These are phyloP conservation scores for Blastobotrys ciferrii DNA, from an alignment of 1,139 yeast species.

Conservation along the genomic window DNA sequence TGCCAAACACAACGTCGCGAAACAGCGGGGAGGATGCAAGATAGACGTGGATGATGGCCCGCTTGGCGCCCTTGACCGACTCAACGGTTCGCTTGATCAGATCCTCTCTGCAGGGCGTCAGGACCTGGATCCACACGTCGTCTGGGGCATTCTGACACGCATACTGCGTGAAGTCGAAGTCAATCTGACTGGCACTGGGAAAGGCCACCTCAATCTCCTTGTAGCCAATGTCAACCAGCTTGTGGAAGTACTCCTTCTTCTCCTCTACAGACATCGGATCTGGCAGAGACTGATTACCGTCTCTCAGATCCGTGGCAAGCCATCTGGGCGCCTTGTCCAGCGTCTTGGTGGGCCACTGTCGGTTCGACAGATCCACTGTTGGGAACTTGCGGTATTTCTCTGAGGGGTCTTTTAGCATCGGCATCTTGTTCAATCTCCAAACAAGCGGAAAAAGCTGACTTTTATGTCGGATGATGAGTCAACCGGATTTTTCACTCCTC, in stretches of 20 bases:
- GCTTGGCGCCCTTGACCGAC: slow-evolving; percentile 81
- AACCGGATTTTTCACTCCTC: not conserved
- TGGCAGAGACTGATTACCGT: slow-evolving; percentile 95
- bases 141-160: slow-evolving; percentile 93
- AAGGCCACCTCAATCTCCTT: slow-evolving; percentile 96
- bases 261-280: slow-evolving; percentile 94
- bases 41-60: slow-evolving; percentile 86
- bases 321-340: slow-evolving; percentile 87
- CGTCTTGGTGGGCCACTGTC: slow-evolving; percentile 83
- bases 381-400: slow-evolving; percentile 70
- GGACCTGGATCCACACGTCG: slow-evolving; percentile 88
- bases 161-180: slow-evolving; percentile 90
- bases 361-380: slow-evolving; percentile 63
- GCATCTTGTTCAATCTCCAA: slow-evolving; percentile 22
- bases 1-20: slow-evolving; percentile 86
- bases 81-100: slow-evolving; percentile 87
- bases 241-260: slow-evolving; percentile 83
- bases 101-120: slow-evolving; percentile 90
- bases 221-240: slow-evolving; percentile 85
- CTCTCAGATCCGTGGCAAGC: slow-evolving; percentile 94
- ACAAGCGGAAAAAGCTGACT: not conserved
- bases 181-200: slow-evolving; percentile 94
- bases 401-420: slow-evolving; percentile 72
- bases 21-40: slow-evolving; percentile 90
- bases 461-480: slow-evolving; percentile 1